Evolutionary conservation across 768 basidiomycete species (phyloP).

Genomic region (Sarcodon sp.): DNA sequence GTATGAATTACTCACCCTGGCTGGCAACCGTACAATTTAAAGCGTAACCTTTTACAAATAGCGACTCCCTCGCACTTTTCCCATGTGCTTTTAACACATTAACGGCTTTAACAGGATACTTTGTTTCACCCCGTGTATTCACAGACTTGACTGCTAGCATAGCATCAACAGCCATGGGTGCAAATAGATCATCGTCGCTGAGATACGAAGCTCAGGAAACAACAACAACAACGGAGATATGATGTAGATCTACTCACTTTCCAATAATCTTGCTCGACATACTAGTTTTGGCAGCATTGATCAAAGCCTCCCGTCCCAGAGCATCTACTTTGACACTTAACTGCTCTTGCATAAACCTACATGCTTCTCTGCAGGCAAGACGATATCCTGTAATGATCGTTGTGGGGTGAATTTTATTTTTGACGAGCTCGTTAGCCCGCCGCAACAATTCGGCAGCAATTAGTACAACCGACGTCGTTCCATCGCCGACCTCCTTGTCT

Average conservation of each 20-base stretch:
- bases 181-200: slow-evolving; percentile 96
- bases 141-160: slow-evolving; percentile 96
- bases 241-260: slow-evolving; percentile 51
- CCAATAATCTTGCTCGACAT: slow-evolving; percentile 99
- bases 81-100: slow-evolving; percentile 98
- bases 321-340: slow-evolving; percentile 88
- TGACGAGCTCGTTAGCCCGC: slow-evolving; percentile 94
- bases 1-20: slow-evolving; percentile 57
- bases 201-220: slow-evolving; percentile 1
- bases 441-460: slow-evolving; percentile 94
- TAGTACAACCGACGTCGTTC: slow-evolving; percentile 97
- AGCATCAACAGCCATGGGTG: slow-evolving; percentile 97
- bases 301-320: slow-evolving; percentile 81
- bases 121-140: slow-evolving; percentile 89
- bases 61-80: slow-evolving; percentile 85
- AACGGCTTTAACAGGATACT: slow-evolving; percentile 98
- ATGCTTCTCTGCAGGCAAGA: slow-evolving; percentile 93
- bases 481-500: slow-evolving; percentile 98
- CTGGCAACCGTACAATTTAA: slow-evolving; percentile 97
- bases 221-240: slow-evolving; percentile 2
- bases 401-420: slow-evolving; percentile 96
- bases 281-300: slow-evolving; percentile 95
- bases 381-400: slow-evolving; percentile 99
- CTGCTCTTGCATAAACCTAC: slow-evolving; percentile 97
- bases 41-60: slow-evolving; percentile 94